phyloP scores from a whole-genome alignment of 2,329 filamentous ascomycete genomes.

The Elsinoe arachidis region DNA sequence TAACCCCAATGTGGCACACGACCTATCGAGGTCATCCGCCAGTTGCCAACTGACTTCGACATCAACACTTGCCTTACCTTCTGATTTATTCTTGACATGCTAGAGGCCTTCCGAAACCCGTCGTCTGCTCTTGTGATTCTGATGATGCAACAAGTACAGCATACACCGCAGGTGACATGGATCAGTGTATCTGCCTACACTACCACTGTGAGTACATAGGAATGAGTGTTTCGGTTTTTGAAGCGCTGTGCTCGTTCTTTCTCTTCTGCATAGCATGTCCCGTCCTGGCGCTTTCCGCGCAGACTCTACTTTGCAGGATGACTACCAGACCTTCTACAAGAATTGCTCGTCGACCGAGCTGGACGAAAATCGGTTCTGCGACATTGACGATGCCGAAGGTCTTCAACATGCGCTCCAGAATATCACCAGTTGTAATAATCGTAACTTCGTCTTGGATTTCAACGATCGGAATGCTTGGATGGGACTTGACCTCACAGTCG shows the following conservation, averaged over 20 bases:
- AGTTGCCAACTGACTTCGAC: neutral
- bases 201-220: neutral
- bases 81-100: constrained; percentile 6
- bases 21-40: neutral
- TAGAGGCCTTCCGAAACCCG: constrained; percentile 2
- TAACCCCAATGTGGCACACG: neutral
- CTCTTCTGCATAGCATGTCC: constrained; percentile 11
- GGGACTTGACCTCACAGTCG: constrained; percentile 44
- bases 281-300: neutral
- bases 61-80: neutral
- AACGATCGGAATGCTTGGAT: constrained; percentile 47
- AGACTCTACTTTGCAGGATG: neutral
- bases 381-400: constrained; percentile 46
- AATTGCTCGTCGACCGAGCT: constrained; percentile 14
- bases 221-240: neutral
- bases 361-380: constrained; percentile 32
- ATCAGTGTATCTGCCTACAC: neutral
- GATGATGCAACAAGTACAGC: constrained; percentile 1
- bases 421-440: constrained; percentile 35
- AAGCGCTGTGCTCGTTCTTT: neutral
- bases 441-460: constrained; percentile 60
- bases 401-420: constrained; percentile 39
- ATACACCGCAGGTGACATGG: neutral
- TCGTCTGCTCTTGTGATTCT: neutral
- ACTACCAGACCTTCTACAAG: constrained; percentile 1